Evolutionary conservation across 306 rosid genomes (phyloP).

Genomic region (Parietaria judaica): DNA sequence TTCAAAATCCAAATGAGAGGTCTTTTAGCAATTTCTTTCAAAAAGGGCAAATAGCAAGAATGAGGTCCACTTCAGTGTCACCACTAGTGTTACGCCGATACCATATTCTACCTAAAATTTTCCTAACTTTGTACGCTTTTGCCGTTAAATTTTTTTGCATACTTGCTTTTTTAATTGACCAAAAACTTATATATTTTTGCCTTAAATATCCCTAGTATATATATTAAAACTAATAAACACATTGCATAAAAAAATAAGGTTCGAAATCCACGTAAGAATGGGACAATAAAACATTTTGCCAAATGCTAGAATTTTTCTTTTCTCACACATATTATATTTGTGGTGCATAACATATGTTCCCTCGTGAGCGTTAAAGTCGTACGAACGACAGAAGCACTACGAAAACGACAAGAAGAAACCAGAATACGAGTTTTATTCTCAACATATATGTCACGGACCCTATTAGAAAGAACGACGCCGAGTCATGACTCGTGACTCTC

Average conservation of each 20-base stretch:
- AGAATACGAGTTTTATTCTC: neutral
- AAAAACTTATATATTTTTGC: no score
- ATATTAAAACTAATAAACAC: no score
- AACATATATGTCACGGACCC: neutral
- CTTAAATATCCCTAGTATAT: no score
- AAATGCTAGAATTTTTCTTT: neutral
- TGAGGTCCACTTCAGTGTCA: no score
- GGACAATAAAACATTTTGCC: neutral
- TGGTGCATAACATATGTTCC: neutral
- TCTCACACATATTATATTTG: neutral
- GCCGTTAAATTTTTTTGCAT: no score
- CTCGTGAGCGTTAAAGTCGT: conserved; percentile 8
- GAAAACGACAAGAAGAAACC: conserved; percentile 9
- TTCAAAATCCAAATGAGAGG: no score
- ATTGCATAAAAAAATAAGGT: no score
- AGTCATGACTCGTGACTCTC: neutral
- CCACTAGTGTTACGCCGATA: no score
- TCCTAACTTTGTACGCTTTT: no score
- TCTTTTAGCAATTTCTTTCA: no score
- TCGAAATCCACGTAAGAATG: neutral
- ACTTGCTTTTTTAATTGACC: neutral
- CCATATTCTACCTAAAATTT: no score
- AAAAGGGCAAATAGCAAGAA: no score
- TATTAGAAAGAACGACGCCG: neutral
- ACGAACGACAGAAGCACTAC: neutral